Percentiles rank a stretch among this genome's conserved stretches.
Evolutionary conservation across 228 moss, liverwort and hornwort species (phyloP).

Genomic region (Sphagnum magellanicum): DNA sequence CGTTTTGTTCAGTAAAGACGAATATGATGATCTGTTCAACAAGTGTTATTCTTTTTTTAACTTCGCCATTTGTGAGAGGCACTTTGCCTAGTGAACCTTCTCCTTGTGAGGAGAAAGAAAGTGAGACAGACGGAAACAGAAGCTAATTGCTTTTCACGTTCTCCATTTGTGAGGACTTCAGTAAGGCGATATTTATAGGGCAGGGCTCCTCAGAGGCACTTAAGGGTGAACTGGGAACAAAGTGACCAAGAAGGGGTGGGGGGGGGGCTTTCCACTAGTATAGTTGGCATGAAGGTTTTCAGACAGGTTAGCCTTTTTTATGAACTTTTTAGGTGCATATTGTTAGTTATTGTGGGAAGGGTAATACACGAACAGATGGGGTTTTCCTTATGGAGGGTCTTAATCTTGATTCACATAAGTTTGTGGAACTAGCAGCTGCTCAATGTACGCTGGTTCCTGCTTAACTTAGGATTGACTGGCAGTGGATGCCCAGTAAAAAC

Average conservation of each 20-base stretch:
- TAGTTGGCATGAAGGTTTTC: no score
- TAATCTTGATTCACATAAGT: not conserved
- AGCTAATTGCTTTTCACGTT: not conserved
- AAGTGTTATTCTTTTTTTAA: slow-evolving; percentile 18
- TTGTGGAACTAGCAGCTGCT: not conserved
- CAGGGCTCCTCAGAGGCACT: not conserved
- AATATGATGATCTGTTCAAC: slow-evolving; percentile 45
- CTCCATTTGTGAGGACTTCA: no score
- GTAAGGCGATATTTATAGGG: slow-evolving; percentile 1
- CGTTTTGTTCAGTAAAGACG: slow-evolving; percentile 71
- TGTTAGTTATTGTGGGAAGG: not conserved
- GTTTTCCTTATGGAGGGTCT: not conserved
- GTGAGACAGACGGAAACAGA: not conserved
- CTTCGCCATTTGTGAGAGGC: slow-evolving; percentile 26
- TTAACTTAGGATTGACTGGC: no score
- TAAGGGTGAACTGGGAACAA: not conserved
- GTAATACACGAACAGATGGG: not conserved
- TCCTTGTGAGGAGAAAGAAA: not conserved
- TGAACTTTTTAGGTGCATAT: not conserved
- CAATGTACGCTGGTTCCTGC: not conserved
- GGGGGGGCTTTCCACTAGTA: not conserved
- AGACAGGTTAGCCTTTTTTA: not conserved
- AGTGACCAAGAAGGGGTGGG: not conserved
- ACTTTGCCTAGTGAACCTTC: not conserved
- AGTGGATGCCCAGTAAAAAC: no score